Conservation (phyloP, 306 rosid species). For the Vigna unguiculata region DNA sequence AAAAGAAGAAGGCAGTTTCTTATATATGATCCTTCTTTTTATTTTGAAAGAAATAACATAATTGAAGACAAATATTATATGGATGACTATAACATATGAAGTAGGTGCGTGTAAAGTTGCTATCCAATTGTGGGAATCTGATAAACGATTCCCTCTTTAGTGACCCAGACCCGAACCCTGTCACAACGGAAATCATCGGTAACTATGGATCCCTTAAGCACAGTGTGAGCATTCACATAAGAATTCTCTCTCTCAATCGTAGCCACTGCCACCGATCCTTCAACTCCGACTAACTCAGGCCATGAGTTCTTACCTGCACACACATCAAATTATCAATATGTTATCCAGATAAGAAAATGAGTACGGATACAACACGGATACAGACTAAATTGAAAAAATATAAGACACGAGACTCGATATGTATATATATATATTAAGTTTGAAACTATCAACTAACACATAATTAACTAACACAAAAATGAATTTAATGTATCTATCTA, state of each 20-base stretch:
- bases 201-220: slow-evolving; percentile 32
- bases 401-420: too few relatives aligned
- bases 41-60: not conserved
- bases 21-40: too few relatives aligned
- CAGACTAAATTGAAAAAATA: too few relatives aligned
- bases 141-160: slow-evolving; percentile 35
- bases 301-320: slow-evolving; percentile 60
- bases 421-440: too few relatives aligned
- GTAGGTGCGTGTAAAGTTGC: too few relatives aligned
- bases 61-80: not conserved
- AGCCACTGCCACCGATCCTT: slow-evolving; percentile 47
- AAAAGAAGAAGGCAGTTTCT: too few relatives aligned
- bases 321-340: not conserved
- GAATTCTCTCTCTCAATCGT: slow-evolving; percentile 57
- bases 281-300: slow-evolving; percentile 56
- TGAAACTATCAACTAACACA: too few relatives aligned
- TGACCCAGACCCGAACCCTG: slow-evolving; percentile 62
- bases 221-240: slow-evolving; percentile 39
- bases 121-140: slow-evolving; percentile 37
- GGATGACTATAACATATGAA: not conserved
- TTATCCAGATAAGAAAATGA: too few relatives aligned
- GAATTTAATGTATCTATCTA: too few relatives aligned
- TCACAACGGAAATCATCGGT: slow-evolving; percentile 31
- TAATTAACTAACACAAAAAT: too few relatives aligned
- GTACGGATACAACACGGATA: too few relatives aligned